Percentiles rank a stretch among this genome's conserved stretches.
These are phyloP conservation scores for Imleria badia DNA, from an alignment of 768 basidiomycete genomes.

Conservation along the genomic window DNA sequence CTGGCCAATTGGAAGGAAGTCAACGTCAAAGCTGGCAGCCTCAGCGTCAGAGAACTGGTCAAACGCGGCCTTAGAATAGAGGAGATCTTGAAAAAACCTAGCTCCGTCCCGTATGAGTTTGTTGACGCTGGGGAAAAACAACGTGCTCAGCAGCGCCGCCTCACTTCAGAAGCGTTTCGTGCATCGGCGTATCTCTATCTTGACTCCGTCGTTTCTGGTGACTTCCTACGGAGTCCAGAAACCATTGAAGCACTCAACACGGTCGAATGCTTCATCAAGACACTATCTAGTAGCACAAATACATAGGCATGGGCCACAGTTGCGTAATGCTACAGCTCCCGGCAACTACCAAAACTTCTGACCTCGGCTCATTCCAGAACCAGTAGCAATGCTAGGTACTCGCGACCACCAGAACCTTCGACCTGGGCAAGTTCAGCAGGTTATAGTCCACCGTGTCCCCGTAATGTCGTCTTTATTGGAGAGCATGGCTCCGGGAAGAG, in stretches of 20 bases:
- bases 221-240: conserved; percentile 63
- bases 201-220: conserved; percentile 73
- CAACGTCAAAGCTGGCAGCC: conserved; percentile 38
- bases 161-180: conserved; percentile 66
- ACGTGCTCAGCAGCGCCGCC: conserved; percentile 37
- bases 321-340: no score
- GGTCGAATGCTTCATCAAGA: conserved; percentile 51
- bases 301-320: no score
- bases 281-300: no score
- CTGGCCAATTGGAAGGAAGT: conserved; percentile 66
- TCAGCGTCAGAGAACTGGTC: conserved; percentile 64
- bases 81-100: conserved; percentile 25
- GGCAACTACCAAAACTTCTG: no score
- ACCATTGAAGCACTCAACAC: conserved; percentile 54
- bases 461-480: conserved; percentile 39
- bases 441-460: no score
- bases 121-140: conserved; percentile 2
- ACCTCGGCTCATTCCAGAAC: no score
- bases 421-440: no score
- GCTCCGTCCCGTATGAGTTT: background rate
- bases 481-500: conserved; percentile 38
- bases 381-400: no score
- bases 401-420: no score
- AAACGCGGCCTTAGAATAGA: conserved; percentile 54
- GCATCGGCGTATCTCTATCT: conserved; percentile 74